Evolutionary conservation across 305 asterid genomes (phyloP).

Genomic region (Coffea humblotiana): DNA sequence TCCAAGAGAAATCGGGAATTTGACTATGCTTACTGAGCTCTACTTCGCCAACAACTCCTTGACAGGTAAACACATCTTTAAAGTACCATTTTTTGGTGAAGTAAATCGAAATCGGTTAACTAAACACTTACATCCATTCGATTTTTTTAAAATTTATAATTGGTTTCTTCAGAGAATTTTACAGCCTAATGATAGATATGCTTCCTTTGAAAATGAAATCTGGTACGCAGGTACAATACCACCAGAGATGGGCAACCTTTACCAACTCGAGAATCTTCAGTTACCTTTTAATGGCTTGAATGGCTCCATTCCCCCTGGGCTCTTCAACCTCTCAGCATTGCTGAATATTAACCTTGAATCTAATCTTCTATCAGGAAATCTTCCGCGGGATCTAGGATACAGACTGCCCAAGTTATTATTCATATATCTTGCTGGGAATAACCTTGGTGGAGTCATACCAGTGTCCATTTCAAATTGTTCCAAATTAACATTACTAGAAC

Average conservation of each 20-base stretch:
- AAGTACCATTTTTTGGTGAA: too few species aligned
- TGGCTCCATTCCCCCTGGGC: not conserved
- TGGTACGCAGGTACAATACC: too few species aligned
- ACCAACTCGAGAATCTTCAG: not conserved
- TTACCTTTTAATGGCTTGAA: not conserved
- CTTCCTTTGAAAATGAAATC: too few species aligned
- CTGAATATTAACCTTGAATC: not conserved
- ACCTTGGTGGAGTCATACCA: slow-evolving; percentile 2
- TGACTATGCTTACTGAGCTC: not conserved
- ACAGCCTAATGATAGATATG: not conserved
- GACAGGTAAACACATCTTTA: not conserved
- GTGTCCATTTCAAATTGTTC: slow-evolving; percentile 1
- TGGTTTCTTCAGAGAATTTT: not conserved
- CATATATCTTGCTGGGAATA: not conserved
- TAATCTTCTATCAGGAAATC: not conserved
- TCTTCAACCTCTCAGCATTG: slow-evolving; percentile 7
- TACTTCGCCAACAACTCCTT: not conserved
- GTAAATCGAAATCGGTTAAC: too few species aligned
- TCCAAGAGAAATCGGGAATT: slow-evolving; percentile 5
- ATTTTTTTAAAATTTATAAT: too few species aligned
- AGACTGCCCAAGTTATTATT: not conserved
- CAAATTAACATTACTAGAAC: not conserved
- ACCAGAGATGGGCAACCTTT: not conserved
- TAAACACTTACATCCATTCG: too few species aligned
- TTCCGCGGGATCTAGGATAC: not conserved